A percentile compares a stretch with the other conserved stretches of the same genome.
phyloP scores from a whole-genome alignment of 495 filamentous ascomycete genomes.

The Neurospora africana region DNA sequence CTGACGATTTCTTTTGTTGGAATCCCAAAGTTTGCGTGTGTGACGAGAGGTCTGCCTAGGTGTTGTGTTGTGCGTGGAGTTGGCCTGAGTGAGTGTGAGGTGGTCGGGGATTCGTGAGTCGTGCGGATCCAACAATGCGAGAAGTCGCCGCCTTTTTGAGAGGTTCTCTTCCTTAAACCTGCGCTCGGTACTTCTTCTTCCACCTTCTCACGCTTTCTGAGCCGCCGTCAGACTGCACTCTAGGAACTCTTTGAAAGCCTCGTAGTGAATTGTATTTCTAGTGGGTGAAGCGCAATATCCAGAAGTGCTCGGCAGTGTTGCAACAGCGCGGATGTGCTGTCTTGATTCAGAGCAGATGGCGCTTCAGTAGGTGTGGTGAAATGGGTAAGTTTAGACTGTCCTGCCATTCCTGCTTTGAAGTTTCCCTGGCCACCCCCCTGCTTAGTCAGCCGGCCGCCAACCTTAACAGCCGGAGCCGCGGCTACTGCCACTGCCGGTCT shows the following conservation, averaged over 20 bases:
- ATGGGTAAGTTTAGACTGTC: conserved; percentile 20
- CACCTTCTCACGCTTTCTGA: conserved; percentile 1
- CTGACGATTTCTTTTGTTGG: not conserved
- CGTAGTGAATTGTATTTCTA: conserved; percentile 19
- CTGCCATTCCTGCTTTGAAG: conserved; percentile 15
- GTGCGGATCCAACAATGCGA: not conserved
- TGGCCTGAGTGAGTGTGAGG: not conserved
- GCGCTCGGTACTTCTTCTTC: not conserved
- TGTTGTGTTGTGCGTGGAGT: not conserved
- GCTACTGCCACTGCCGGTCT: not conserved
- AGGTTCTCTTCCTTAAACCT: not conserved
- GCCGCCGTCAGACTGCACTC: not conserved
- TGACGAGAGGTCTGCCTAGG: not conserved
- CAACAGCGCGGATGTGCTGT: conserved; percentile 12
- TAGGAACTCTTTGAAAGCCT: conserved; percentile 2
- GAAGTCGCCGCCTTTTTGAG: not conserved
- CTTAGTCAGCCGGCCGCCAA: conserved; percentile 19
- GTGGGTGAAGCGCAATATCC: conserved; percentile 12
- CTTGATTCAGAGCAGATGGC: not conserved
- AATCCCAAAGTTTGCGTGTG: not conserved
- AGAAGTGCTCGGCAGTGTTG: conserved; percentile 19
- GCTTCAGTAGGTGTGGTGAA: conserved; percentile 15
- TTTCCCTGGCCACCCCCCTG: conserved; percentile 2
- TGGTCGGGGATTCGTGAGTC: not conserved
- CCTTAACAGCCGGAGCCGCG: not conserved